Conservation (phyloP, 2,329 filamentous ascomycete species). For the Endoconidiophora polonica region DNA sequence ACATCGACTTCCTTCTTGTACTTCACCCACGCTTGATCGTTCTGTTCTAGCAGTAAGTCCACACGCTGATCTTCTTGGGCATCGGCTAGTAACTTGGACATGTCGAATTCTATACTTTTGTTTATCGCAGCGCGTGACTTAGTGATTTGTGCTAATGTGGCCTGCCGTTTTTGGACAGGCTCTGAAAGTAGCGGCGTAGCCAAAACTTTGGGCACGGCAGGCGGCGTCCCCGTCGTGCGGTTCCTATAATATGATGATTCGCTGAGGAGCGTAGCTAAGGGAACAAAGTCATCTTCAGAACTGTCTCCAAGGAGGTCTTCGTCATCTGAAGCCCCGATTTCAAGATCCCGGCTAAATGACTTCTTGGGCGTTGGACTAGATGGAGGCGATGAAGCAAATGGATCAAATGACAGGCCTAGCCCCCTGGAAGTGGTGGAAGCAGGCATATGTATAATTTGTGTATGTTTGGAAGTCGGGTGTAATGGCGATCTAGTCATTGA, state of each 20-base stretch:
- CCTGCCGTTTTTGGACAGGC: neutral
- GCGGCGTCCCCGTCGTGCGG: neutral
- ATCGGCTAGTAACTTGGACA: constrained; percentile 4
- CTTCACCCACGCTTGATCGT: neutral
- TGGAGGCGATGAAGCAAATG: constrained; percentile 4
- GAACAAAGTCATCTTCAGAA: constrained; percentile 40
- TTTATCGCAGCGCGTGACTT: constrained; percentile 1
- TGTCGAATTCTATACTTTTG: neutral
- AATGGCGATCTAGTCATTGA: neutral
- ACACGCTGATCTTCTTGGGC: constrained; percentile 1
- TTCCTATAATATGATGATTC: neutral
- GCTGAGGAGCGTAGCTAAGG: neutral
- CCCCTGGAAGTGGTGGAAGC: neutral
- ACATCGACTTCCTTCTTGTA: neutral
- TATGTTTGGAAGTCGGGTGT: neutral
- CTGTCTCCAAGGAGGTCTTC: constrained; percentile 43
- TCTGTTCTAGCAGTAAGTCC: neutral
- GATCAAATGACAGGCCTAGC: neutral
- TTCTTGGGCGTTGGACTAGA: neutral
- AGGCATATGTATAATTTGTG: neutral
- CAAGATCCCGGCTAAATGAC: constrained; percentile 30
- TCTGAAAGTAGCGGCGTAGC: neutral
- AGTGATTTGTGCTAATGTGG: neutral
- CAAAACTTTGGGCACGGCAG: neutral
- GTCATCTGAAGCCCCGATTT: constrained; percentile 57